Base-by-base conservation (phyloP, 2,329 filamentous ascomycete genomes). In the Fusarium sacchari region DNA sequence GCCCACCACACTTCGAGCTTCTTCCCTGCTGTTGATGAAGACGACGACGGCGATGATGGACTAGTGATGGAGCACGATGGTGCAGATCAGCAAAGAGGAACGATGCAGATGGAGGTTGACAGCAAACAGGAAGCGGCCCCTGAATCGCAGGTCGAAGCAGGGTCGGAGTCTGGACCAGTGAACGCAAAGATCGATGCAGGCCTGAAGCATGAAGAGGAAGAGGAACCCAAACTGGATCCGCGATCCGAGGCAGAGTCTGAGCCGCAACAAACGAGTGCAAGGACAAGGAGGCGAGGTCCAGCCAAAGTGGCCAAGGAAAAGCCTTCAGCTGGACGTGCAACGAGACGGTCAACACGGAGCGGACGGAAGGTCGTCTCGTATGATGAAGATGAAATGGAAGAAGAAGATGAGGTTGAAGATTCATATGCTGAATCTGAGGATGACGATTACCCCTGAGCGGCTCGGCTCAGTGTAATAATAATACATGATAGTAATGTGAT, bases 21-120 rank as follows among this genome's bases (percentile, higher is more conserved):
- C 72, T 89, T 89, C 55, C 84, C 86, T 1, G 82, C 83, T 1
- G 79, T 82, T 11, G 84, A 86, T 6, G 84, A 85, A 7, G 85
- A 86, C 2, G 83, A 83, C 1, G 81, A 81, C 7, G 80, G 76
- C 2, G 79, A 81, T 28, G 80, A 78, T 26, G 80, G 78, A 10
- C 63, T 80, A 56, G 80, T 80, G 28, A 81, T 84, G 78, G 82
- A 82, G 22, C 78, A 81, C 6, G 55, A 72, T 3, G 65, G 43
- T 17, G 50, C 8, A 18, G 46, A n/a, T 15, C 60, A 66, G 22
- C 52, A 37, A 20, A 32, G 37, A 32, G 24, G n/a, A 4, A 43
- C 28, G 17, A 18, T 26, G 5, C 40, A 44, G 24, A 47, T 39
- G 44, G 57, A 62, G 5, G 59, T 66, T 6, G 59, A 69, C 44